phyloP scores from a whole-genome alignment of 2,329 filamentous ascomycete genomes.

The Hymenoscyphus albidus region DNA sequence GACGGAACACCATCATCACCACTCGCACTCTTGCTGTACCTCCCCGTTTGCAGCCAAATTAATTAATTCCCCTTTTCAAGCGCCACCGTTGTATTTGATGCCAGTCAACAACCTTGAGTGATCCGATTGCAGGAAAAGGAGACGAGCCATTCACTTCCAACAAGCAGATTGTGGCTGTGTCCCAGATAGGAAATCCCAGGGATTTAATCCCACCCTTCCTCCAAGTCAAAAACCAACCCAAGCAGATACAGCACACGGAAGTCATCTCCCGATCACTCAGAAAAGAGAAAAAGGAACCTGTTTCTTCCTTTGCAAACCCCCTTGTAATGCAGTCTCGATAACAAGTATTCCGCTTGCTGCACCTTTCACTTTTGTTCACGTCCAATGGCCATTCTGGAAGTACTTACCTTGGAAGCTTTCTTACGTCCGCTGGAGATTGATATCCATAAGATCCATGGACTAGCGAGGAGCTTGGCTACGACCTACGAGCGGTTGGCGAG shows the following conservation, averaged over 20 bases:
- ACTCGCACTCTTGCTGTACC: neutral
- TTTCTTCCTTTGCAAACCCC: neutral
- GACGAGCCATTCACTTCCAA: neutral
- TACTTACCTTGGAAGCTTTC: constrained; percentile 39
- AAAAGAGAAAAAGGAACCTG: constrained; percentile 16
- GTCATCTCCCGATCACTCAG: neutral
- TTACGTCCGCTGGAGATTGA: constrained; percentile 50
- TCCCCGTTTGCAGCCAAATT: neutral
- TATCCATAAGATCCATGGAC: constrained; percentile 41
- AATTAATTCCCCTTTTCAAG: neutral
- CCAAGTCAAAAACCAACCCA: neutral
- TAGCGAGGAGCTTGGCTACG: constrained; percentile 46
- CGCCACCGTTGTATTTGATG: neutral
- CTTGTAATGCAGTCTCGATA: neutral
- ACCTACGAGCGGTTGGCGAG: constrained; percentile 50
- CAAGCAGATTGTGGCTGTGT: no score
- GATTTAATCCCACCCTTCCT: neutral
- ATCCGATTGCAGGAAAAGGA: neutral
- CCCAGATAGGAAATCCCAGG: neutral
- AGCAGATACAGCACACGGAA: neutral
- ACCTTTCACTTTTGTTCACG: neutral
- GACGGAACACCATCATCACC: neutral
- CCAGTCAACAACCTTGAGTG: neutral
- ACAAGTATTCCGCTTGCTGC: neutral
- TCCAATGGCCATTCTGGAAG: constrained; percentile 5